Conservation (phyloP, 2,329 filamentous ascomycete genomes). For the Fusarium goolgardi region DNA sequence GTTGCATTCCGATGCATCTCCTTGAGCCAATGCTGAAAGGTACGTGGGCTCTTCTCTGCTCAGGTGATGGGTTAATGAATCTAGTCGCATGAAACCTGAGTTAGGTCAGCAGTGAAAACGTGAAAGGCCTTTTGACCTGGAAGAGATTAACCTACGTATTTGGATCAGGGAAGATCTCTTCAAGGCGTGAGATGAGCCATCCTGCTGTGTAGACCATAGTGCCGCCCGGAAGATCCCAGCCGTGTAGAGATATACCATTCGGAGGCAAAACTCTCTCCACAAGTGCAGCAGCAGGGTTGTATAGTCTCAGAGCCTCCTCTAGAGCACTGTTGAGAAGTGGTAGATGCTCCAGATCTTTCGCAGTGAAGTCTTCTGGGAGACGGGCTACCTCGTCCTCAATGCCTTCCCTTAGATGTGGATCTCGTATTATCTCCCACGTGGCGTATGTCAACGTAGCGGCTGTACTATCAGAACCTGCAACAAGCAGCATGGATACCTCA, state of each 20-base stretch:
- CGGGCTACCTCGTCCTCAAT: constrained; percentile 7
- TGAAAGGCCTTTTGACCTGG: rapidly evolving
- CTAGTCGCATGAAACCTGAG: background rate
- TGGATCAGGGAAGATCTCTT: background rate
- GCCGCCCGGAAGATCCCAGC: background rate
- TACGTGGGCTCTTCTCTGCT: constrained; percentile 8
- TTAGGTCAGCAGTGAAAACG: background rate
- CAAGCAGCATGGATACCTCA: constrained; percentile 9
- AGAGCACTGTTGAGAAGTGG: background rate
- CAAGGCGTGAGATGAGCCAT: constrained; percentile 12
- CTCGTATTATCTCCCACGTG: constrained; percentile 7
- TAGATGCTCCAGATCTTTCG: background rate
- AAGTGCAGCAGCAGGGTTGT: constrained; percentile 8
- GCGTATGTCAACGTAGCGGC: constrained; percentile 15
- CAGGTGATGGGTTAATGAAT: background rate
- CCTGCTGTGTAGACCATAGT: constrained; percentile 17
- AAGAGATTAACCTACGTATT: background rate
- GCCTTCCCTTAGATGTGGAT: background rate
- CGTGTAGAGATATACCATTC: background rate
- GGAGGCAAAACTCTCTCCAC: constrained; percentile 2
- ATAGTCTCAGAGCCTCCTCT: constrained; percentile 5
- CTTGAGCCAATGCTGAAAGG: constrained; percentile 12
- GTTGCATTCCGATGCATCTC: constrained; percentile 14
- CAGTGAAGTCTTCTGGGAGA: background rate
- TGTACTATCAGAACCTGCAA: constrained; percentile 20